Conservation (phyloP, 257 asterid genomes). For the Fraxinus pennsylvanica region DNA sequence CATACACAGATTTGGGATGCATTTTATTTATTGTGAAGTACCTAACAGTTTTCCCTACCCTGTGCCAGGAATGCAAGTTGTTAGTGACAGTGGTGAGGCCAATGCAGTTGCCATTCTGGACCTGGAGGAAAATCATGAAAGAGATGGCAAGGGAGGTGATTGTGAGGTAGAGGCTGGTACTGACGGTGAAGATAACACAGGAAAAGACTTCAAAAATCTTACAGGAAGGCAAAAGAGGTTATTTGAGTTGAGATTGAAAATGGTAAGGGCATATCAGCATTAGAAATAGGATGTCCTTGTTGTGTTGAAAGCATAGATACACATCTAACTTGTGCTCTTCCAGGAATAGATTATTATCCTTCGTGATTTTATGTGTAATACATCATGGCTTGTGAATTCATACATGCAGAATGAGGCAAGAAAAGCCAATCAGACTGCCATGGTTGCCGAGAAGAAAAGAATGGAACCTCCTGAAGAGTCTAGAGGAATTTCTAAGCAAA, state of each 20-base stretch:
- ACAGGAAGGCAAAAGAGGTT: conserved; percentile 74
- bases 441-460: conserved; percentile 83
- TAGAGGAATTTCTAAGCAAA: conserved; percentile 92
- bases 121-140: conserved; percentile 40
- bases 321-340: not conserved
- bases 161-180: conserved; percentile 42
- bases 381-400: conserved; percentile 16
- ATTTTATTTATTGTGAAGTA: not conserved
- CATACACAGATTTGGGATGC: not conserved
- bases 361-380: not conserved
- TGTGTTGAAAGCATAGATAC: not conserved
- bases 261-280: conserved; percentile 47
- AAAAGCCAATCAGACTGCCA: conserved; percentile 90
- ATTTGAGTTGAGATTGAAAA: conserved; percentile 76
- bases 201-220: conserved; percentile 44
- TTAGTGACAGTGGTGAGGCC: conserved; percentile 24
- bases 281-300: conserved; percentile 1
- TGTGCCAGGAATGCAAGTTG: conserved; percentile 41
- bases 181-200: conserved; percentile 38
- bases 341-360: not conserved
- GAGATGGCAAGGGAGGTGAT: conserved; percentile 32
- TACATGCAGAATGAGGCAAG: conserved; percentile 70
- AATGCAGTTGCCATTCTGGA: conserved; percentile 28
- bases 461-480: conserved; percentile 71
- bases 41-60: conserved; percentile 7